Base-by-base conservation (phyloP, 1,284 basidiomycete genomes). In the Rhizoctonia solani region DNA sequence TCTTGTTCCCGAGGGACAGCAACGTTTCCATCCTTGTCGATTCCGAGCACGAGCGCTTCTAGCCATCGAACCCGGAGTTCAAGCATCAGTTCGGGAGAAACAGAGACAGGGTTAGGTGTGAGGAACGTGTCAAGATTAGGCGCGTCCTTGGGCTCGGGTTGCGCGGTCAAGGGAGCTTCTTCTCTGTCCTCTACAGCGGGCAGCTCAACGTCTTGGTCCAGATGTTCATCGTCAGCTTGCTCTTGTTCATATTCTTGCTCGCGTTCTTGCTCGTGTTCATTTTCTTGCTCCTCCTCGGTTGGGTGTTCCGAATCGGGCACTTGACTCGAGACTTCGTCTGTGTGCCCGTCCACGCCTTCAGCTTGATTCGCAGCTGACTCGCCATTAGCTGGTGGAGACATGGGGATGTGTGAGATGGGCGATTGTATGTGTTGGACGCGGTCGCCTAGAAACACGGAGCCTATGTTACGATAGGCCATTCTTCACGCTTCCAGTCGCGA, bases 1-100 rank as follows among this genome's bases (percentile, higher is more conserved):
- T 55, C 54, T 37, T 68, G 47, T n/a, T 54, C 50, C 13, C 53
- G 29, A 47, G 42, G 53, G 21, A 46, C 53, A n/a, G 49, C 41
- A n/a, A 58, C 29, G 30, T 52, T 61, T 21, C 30, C 53, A 30
- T 81, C 68, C 82, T 81, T 58, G 19, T 82, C 83, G 27, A 87
- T 81, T 41, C 90, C 90, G 37, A 86, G 76, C 5, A 92, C 77
- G 59, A 92, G 78, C 11, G 88, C 87, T 74, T 92, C 90, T 0
- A 92, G 77, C 88, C 88, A 90, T 65, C 87, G 79, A 32, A 92
- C 74, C 1, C 90, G 82, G 32, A 92, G 78, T 72, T 91, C 87
- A 6, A 92, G 77, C 1, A 90, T 86, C 14, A 90, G 89, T 86
- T 46, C 87, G 82, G 56, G 92, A 85, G 19, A 77, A 27, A 69